A percentile compares a stretch with the other conserved stretches of the same genome.
phyloP scores from a whole-genome alignment of 345 rosid genomes.

The Populus deltoides region DNA sequence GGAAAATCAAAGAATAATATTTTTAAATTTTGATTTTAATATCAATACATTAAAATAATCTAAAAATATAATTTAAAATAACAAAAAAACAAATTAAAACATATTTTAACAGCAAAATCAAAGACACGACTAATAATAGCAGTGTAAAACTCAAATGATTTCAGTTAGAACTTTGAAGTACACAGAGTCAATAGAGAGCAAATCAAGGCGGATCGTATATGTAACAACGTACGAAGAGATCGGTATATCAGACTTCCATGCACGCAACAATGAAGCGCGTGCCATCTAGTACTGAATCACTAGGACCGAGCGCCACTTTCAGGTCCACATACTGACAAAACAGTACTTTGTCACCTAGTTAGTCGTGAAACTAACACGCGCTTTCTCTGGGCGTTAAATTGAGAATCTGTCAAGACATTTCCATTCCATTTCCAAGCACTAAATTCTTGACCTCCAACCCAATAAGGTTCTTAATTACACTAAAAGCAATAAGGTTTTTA shows the following conservation, averaged over 20 bases:
- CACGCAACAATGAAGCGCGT: conserved; percentile 32
- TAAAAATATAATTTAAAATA: too few relatives aligned
- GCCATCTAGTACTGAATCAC: conserved; percentile 17
- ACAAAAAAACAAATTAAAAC: too few relatives aligned
- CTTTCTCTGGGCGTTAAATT: conserved; percentile 27
- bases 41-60: too few relatives aligned
- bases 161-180: too few relatives aligned
- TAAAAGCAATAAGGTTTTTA: too few relatives aligned
- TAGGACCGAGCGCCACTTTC: conserved; percentile 13
- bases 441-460: too few relatives aligned
- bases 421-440: not conserved
- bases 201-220: not conserved
- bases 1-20: not conserved
- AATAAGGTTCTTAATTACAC: too few relatives aligned
- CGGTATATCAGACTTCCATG: conserved; percentile 9
- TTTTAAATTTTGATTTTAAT: not conserved
- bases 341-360: conserved; percentile 42
- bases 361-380: conserved; percentile 27
- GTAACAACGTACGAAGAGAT: not conserved
- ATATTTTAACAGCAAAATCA: too few relatives aligned
- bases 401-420: conserved; percentile 28
- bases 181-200: not conserved
- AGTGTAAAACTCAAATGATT: too few relatives aligned
- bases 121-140: too few relatives aligned
- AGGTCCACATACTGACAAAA: conserved; percentile 47